phyloP scores from a whole-genome alignment of 495 filamentous ascomycete species.

The Lasiosphaeriaceae sp. region DNA sequence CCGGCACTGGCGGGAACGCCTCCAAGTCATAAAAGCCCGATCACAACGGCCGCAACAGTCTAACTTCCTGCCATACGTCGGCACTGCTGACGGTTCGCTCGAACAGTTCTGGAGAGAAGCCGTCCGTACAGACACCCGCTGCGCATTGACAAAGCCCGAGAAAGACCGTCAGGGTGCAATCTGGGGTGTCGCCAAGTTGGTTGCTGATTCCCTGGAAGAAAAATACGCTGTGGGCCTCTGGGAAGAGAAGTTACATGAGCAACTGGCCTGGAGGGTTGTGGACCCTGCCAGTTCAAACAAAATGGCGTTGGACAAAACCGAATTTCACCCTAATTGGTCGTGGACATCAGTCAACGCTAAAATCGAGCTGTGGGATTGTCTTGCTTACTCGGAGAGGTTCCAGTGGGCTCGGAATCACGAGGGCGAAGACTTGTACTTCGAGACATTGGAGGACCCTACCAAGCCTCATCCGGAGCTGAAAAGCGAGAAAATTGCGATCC shows the following conservation, averaged over 20 bases:
- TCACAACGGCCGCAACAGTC: neutral
- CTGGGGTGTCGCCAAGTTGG: conserved; percentile 17
- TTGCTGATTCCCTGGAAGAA: conserved; percentile 6
- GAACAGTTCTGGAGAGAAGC: conserved; percentile 12
- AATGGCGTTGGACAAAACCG: too few species aligned
- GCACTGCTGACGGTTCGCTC: conserved; percentile 9
- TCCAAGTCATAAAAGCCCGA: neutral
- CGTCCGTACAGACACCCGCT: conserved; percentile 12
- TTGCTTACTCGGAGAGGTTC: too few species aligned
- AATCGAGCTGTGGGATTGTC: too few species aligned
- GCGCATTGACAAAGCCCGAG: neutral
- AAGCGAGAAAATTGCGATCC: too few species aligned
- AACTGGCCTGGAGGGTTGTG: conserved; percentile 12
- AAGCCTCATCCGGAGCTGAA: too few species aligned
- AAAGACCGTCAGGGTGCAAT: conserved; percentile 11
- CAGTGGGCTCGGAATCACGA: too few species aligned
- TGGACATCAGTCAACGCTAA: too few species aligned
- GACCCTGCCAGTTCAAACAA: neutral
- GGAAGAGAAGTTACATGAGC: conserved; percentile 1
- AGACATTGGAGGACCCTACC: too few species aligned
- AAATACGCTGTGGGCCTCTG: conserved; percentile 12
- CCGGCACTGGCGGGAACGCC: conserved; percentile 15
- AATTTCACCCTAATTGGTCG: too few species aligned
- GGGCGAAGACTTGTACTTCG: too few species aligned
- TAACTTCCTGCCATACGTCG: neutral